Conservation (phyloP, 2,329 filamentous ascomycete species). For the Penicillium sclerotiorum region DNA sequence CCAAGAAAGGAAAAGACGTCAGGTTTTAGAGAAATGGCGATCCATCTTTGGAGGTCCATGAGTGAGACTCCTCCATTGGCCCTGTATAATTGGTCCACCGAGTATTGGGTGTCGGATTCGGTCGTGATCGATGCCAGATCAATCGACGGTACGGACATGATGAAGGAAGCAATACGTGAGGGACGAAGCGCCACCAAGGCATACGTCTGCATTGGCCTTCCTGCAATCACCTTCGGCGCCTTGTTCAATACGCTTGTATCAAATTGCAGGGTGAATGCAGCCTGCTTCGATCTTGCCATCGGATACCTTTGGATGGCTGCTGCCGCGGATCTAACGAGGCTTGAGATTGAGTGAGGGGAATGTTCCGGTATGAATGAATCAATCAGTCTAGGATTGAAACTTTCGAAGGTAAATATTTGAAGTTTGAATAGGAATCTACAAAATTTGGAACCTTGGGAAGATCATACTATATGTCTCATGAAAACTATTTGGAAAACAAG, state of each 20-base stretch:
- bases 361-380: no score
- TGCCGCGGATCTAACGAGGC: background rate
- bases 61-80: background rate
- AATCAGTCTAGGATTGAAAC: no score
- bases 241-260: slow-evolving; percentile 2
- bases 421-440: no score
- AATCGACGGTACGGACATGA: background rate
- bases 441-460: no score
- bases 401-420: no score
- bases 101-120: slow-evolving; percentile 1
- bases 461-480: no score
- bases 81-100: background rate
- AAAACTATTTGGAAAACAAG: no score
- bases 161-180: background rate
- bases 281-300: background rate
- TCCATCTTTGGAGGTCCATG: background rate
- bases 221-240: background rate
- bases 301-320: background rate
- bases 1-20: background rate
- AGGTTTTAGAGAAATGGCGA: background rate
- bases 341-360: background rate
- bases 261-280: background rate
- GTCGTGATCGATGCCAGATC: background rate
- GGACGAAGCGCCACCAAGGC: background rate
- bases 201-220: slow-evolving; percentile 1